These are phyloP conservation scores for Ceratobasidium sp. DNA, from an alignment of 1,284 basidiomycete genomes.

Conservation along the genomic window DNA sequence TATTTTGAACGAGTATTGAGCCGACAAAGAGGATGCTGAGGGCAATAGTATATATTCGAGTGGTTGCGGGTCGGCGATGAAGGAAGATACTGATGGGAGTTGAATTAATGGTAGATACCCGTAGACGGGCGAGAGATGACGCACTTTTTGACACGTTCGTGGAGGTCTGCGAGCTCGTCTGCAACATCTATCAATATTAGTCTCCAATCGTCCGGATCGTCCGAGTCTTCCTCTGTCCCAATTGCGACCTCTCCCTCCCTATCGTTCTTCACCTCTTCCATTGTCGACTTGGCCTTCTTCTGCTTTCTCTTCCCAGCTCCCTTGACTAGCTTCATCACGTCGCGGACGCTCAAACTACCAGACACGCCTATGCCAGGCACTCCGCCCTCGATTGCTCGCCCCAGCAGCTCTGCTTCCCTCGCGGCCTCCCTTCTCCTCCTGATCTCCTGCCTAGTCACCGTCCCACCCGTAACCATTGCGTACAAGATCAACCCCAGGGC, in stretches of 20 bases:
- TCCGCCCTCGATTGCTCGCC: slow-evolving; percentile 60
- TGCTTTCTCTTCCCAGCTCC: slow-evolving; percentile 33
- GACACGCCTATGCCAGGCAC: slow-evolving; percentile 23
- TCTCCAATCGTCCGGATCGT: slow-evolving; percentile 62
- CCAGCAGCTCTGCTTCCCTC: slow-evolving; percentile 65
- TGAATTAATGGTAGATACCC: background rate
- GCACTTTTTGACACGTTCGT: slow-evolving; percentile 78
- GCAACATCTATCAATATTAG: slow-evolving; percentile 61
- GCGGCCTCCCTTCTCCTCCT: slow-evolving; percentile 18
- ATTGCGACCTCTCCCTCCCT: slow-evolving; percentile 51
- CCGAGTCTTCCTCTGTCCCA: slow-evolving; percentile 45
- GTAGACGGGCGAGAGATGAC: slow-evolving; percentile 49
- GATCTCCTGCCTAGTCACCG: slow-evolving; percentile 36
- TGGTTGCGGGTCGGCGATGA: slow-evolving; percentile 70
- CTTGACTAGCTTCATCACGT: slow-evolving; percentile 27
- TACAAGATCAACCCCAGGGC: slow-evolving; percentile 24
- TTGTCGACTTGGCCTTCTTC: slow-evolving; percentile 51
- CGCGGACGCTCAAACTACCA: slow-evolving; percentile 30
- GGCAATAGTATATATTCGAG: slow-evolving; percentile 64
- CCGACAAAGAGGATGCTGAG: slow-evolving; percentile 70
- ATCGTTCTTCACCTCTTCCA: slow-evolving; percentile 54
- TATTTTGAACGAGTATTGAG: slow-evolving; percentile 65
- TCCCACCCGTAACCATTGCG: slow-evolving; percentile 21
- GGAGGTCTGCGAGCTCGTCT: slow-evolving; percentile 67
- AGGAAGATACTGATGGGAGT: slow-evolving; percentile 68